phyloP scores from a whole-genome alignment of 164 flowering plant genomes.

The Stephania cephalantha region DNA sequence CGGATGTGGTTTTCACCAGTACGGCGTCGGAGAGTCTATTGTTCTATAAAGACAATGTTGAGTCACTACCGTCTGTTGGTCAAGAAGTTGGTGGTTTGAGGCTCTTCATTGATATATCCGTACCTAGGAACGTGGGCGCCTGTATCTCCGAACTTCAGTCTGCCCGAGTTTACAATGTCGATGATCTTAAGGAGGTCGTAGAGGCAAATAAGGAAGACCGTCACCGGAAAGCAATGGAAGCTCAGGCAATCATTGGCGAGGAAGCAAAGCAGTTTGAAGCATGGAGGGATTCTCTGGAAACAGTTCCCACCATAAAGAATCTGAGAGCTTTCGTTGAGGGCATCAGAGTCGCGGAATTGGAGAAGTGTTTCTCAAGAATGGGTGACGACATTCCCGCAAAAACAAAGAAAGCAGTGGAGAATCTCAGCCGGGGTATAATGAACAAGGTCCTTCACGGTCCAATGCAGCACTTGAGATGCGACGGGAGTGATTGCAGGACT shows the following conservation, averaged over 20 bases:
- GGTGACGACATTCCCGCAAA: slow-evolving; percentile 76
- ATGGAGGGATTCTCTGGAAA: slow-evolving; percentile 90
- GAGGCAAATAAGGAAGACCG: slow-evolving; percentile 95
- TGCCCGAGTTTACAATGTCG: slow-evolving; percentile 81
- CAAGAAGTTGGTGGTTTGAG: slow-evolving; percentile 57
- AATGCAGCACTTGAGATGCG: slow-evolving; percentile 94
- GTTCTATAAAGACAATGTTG: slow-evolving; percentile 60
- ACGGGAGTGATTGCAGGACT: slow-evolving; percentile 81
- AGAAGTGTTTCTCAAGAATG: slow-evolving; percentile 82
- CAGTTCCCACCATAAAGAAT: slow-evolving; percentile 96
- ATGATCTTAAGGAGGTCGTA: slow-evolving; percentile 95
- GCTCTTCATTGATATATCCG: slow-evolving; percentile 87
- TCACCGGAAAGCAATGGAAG: slow-evolving; percentile 89
- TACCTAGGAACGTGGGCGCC: slow-evolving; percentile 89
- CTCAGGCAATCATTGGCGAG: slow-evolving; percentile 69
- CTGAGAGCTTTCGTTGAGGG: slow-evolving; percentile 83
- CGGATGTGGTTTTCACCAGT: slow-evolving; percentile 91
- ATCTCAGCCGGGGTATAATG: slow-evolving; percentile 85
- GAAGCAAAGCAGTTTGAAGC: slow-evolving; percentile 86
- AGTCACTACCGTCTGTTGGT: slow-evolving; percentile 51
- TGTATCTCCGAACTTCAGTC: slow-evolving; percentile 53
- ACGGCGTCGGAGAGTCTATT: slow-evolving; percentile 84
- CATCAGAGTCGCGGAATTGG: slow-evolving; percentile 68
- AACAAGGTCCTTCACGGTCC: slow-evolving; percentile 97
- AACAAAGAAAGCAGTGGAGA: slow-evolving; percentile 66